Evolutionary conservation across 1,284 basidiomycete species (phyloP).

Genomic region (Phellinidium pouzarii): DNA sequence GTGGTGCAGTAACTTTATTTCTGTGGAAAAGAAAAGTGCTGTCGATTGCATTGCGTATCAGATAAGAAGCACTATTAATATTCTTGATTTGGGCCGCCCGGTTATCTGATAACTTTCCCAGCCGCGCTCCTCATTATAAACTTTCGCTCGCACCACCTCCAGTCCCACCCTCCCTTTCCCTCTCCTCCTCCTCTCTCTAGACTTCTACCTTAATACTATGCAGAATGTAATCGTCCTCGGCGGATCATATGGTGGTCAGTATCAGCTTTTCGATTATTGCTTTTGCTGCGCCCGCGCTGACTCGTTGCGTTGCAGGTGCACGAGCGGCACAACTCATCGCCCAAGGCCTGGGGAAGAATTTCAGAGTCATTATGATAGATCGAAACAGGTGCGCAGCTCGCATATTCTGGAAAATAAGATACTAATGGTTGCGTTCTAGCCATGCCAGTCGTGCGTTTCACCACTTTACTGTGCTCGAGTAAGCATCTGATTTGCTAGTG

Average conservation of each 20-base stretch:
- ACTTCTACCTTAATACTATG: slow-evolving; percentile 6
- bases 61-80: too few relatives aligned
- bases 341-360: slow-evolving; percentile 47
- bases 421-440: slow-evolving; percentile 24
- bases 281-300: slow-evolving; percentile 5
- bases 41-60: too few relatives aligned
- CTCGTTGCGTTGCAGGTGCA: slow-evolving; percentile 26
- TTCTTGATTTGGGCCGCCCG: too few relatives aligned
- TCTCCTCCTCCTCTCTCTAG: not conserved
- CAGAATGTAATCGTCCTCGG: slow-evolving; percentile 56
- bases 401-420: slow-evolving; percentile 12
- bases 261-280: not conserved
- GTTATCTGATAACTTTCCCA: too few relatives aligned
- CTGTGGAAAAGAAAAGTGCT: too few relatives aligned
- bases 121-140: too few relatives aligned
- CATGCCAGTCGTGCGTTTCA: slow-evolving; percentile 39
- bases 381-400: slow-evolving; percentile 47
- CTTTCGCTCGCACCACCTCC: not conserved
- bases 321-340: slow-evolving; percentile 54
- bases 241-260: slow-evolving; percentile 52
- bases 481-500: slow-evolving; percentile 2
- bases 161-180: not conserved
- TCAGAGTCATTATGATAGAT: slow-evolving; percentile 67
- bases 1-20: too few relatives aligned
- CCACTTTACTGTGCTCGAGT: not conserved